Base-by-base conservation (phyloP, 2,329 filamentous ascomycete species). In the Talaromyces amestolkiae region DNA sequence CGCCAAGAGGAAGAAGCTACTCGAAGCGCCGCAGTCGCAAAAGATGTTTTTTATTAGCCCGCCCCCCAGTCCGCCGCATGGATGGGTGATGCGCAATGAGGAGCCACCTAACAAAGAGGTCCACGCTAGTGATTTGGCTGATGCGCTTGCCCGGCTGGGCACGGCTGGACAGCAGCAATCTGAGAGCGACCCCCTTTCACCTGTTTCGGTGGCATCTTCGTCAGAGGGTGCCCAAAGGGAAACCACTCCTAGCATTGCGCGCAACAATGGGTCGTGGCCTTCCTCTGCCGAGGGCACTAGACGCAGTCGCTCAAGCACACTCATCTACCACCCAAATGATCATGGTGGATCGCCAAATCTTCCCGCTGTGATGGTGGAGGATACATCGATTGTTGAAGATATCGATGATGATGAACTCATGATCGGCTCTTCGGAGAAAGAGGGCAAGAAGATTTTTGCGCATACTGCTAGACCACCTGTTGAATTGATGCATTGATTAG, bases 1-100 rank as follows among this genome's bases (percentile, higher is more conserved):
- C 54, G 68, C 68, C 13, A 70, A 69, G 24, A 75, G 76, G 35
- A 76, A 73, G 54, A 80, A 82, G 60, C 81, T 85, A 64, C 79
- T 87, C 10, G 78, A 84, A 65, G 81, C 83, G 5, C 87, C 87
- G 1, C 83, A 87, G 64, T 78, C 81, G 60, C 82, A 86, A 66
- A 88, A 87, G 72, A 78, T 89, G 53, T 89, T 89, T 81, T 89
- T 89, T 76, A 89, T 89, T 76, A 84, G 81, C 53, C 87, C 87
- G 61, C 87, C 87, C 13, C 87, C 87, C 0, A 84, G 80, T 66
- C 87, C 87, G 54, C 87, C 87, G 2, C 84, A 87, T 73, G 87
- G 87, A 58, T 89, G 87, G 87, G 84, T 86, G 73, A 82, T 86
- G 78, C 82, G 83, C 67, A 82, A 84, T 65, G 87, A 89, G 72